phyloP scores from a whole-genome alignment of 1,139 yeast species.

The Saccharomyces hybrid region DNA sequence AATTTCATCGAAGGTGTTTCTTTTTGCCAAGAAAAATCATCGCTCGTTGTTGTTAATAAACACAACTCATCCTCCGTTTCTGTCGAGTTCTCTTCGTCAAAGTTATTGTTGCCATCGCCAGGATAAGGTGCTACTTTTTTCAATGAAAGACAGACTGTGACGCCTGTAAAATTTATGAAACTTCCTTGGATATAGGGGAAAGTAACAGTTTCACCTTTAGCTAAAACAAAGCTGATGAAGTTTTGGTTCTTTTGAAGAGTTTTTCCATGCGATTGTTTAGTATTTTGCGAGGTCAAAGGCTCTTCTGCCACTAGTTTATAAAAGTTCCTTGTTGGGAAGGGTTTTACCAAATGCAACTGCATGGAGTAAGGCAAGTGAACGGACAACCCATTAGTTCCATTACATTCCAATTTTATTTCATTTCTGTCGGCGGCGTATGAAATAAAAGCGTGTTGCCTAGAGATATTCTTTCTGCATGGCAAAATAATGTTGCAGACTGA shows the following conservation, averaged over 20 bases:
- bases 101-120: constrained; percentile 19
- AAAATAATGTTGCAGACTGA: constrained; percentile 26
- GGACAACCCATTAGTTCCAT: constrained; percentile 34
- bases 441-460: constrained; percentile 30
- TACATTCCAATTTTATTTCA: constrained; percentile 31
- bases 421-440: constrained; percentile 27
- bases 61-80: constrained; percentile 34
- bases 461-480: constrained; percentile 27
- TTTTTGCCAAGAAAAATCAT: constrained; percentile 12
- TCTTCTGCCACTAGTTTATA: constrained; percentile 13
- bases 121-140: constrained; percentile 9
- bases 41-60: constrained; percentile 18
- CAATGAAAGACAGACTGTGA: constrained; percentile 9
- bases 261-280: constrained; percentile 4
- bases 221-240: constrained; percentile 48
- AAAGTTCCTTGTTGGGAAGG: constrained; percentile 7
- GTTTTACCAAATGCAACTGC: constrained; percentile 19
- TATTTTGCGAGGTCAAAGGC: not conserved
- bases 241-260: constrained; percentile 16
- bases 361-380: constrained; percentile 27
- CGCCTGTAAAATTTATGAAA: constrained; percentile 46
- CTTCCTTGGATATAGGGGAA: constrained; percentile 50
- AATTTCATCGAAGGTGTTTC: constrained; percentile 2
- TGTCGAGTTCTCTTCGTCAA: constrained; percentile 25
- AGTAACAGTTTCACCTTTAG: constrained; percentile 46